phyloP scores from a whole-genome alignment of 768 basidiomycete species.

The Kwoniella dejecticola region DNA sequence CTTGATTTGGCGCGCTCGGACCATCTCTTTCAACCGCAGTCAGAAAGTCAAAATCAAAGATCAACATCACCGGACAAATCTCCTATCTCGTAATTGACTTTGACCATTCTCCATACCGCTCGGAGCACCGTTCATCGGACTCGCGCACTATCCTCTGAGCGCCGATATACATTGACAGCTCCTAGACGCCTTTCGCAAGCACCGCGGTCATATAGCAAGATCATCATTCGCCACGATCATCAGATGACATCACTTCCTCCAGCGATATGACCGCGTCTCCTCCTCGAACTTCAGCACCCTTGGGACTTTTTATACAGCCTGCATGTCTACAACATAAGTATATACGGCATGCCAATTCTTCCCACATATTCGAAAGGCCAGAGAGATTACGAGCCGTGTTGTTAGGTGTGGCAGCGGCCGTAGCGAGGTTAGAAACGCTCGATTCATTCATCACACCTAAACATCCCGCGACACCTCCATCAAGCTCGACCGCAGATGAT shows the following conservation, averaged over 20 bases:
- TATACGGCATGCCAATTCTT: conserved; percentile 73
- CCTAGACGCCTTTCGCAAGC: no score
- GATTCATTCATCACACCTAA: neutral
- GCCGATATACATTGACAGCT: no score
- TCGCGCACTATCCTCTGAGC: no score
- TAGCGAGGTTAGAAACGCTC: conserved; percentile 68
- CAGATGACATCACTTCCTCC: conserved; percentile 9
- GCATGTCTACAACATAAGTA: conserved; percentile 59
- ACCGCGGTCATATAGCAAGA: no score
- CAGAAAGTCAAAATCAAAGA: no score
- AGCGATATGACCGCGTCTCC: neutral
- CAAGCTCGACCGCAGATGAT: conserved; percentile 27
- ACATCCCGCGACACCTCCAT: conserved; percentile 9
- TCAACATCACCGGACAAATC: neutral
- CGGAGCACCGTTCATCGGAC: no score
- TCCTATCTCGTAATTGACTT: neutral
- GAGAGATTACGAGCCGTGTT: conserved; percentile 83
- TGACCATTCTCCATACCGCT: neutral
- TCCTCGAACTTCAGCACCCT: conserved; percentile 2
- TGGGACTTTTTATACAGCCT: conserved; percentile 56
- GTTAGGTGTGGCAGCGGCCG: conserved; percentile 75
- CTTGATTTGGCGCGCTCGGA: no score
- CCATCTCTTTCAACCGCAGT: no score
- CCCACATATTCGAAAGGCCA: conserved; percentile 83
- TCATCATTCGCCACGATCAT: neutral